Percentiles rank a stretch among this genome's conserved stretches.
These are phyloP conservation scores for Phytopythium montanum DNA, from an alignment of 352 stramenopile species.

Conservation along the genomic window DNA sequence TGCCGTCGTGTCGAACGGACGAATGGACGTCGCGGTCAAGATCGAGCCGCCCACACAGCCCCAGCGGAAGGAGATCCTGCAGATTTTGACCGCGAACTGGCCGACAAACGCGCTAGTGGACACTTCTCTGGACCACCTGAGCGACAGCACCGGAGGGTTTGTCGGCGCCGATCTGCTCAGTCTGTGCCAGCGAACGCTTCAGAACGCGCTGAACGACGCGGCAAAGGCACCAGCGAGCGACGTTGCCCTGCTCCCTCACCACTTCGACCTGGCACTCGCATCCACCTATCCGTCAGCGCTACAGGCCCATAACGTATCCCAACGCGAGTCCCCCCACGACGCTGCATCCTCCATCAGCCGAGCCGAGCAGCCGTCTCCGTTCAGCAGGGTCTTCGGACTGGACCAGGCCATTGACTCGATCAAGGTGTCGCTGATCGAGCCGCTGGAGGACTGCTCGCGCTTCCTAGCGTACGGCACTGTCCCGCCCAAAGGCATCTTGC, in stretches of 20 bases:
- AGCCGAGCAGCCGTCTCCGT: slow-evolving; percentile 12
- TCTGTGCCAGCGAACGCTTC: slow-evolving; percentile 70
- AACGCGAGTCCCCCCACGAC: slow-evolving; percentile 32
- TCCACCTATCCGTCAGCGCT: slow-evolving; percentile 95
- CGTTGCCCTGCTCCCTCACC: slow-evolving; percentile 15
- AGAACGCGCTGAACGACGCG: slow-evolving; percentile 53
- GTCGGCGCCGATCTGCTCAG: slow-evolving; percentile 83
- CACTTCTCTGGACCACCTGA: slow-evolving; percentile 88
- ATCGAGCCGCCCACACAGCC: slow-evolving; percentile 93
- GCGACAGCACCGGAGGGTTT: slow-evolving; percentile 95
- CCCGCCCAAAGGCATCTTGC: slow-evolving; percentile 96
- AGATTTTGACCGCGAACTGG: slow-evolving; percentile 90
- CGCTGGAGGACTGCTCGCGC: slow-evolving; percentile 93
- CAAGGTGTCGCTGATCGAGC: slow-evolving; percentile 96
- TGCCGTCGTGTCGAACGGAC: slow-evolving; percentile 93
- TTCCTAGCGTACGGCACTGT: slow-evolving; percentile 97
- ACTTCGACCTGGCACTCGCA: slow-evolving; percentile 88
- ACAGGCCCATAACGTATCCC: slow-evolving; percentile 93
- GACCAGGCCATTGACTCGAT: slow-evolving; percentile 96
- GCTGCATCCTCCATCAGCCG: slow-evolving; percentile 30
- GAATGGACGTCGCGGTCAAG: slow-evolving; percentile 94
- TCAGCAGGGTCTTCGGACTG: slow-evolving; percentile 93
- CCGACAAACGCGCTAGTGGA: slow-evolving; percentile 22
- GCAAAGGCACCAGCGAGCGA: slow-evolving; percentile 3
- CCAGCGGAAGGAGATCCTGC: slow-evolving; percentile 90